These are phyloP conservation scores for Lactarius vividus DNA, from an alignment of 768 basidiomycete genomes.

Conservation along the genomic window DNA sequence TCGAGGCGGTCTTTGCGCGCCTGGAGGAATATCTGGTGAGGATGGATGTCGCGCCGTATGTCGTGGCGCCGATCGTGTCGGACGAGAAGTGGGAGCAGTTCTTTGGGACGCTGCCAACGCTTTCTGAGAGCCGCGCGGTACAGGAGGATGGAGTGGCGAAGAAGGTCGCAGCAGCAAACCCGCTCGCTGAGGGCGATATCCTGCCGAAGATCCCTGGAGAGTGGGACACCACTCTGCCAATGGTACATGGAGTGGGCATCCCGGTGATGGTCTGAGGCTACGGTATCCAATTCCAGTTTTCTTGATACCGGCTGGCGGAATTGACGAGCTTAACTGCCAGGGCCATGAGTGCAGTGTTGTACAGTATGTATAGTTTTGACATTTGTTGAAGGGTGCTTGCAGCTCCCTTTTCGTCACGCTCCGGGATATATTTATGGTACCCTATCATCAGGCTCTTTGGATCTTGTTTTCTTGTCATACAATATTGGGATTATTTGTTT, in stretches of 20 bases:
- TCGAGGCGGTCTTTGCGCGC: slow-evolving; percentile 30
- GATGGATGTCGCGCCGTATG: slow-evolving; percentile 19
- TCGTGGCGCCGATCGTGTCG: slow-evolving; percentile 32
- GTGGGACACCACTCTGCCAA: neutral
- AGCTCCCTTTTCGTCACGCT: no score
- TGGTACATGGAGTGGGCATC: neutral
- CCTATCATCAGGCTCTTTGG: no score
- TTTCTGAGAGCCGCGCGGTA: neutral
- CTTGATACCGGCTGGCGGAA: neutral
- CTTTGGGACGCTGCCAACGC: slow-evolving; percentile 28
- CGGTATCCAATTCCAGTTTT: neutral
- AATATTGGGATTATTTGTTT: no score
- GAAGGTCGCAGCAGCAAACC: no score
- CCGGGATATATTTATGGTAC: no score
- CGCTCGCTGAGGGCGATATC: neutral
- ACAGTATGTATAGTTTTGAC: no score
- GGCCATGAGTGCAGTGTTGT: neutral
- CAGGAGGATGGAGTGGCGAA: neutral
- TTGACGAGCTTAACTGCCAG: neutral
- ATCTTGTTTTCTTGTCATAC: no score
- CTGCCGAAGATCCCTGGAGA: neutral
- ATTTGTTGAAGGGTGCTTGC: no score
- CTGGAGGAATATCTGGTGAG: slow-evolving; percentile 26
- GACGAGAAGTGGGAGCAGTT: slow-evolving; percentile 33
- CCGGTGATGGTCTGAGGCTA: neutral